A percentile compares a stretch with the other conserved stretches of the same genome.
These are phyloP conservation scores for Diddensiella transvaalensis DNA, from an alignment of 805 yeast species.

Conservation along the genomic window DNA sequence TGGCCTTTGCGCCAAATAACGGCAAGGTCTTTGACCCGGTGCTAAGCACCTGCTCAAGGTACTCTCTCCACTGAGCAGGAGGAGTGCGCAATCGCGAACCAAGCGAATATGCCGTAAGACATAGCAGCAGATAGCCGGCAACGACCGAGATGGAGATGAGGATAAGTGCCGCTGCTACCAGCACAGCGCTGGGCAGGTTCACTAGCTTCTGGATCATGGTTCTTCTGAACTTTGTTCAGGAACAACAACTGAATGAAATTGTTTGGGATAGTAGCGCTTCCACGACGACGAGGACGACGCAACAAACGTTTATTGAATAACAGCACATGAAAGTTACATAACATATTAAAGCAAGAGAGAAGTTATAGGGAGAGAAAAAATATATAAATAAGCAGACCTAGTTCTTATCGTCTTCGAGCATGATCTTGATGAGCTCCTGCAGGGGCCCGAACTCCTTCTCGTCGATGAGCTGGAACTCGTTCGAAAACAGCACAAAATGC, in stretches of 20 bases:
- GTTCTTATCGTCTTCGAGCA: constrained; percentile 44
- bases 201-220: neutral
- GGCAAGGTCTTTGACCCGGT: constrained; percentile 22
- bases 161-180: constrained; percentile 9
- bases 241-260: too few relatives aligned
- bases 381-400: neutral
- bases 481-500: constrained; percentile 84
- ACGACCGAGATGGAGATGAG: constrained; percentile 4
- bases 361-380: too few relatives aligned
- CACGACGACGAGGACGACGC: too few relatives aligned
- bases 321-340: too few relatives aligned
- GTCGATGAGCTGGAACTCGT: constrained; percentile 74
- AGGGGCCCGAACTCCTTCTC: constrained; percentile 89
- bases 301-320: too few relatives aligned
- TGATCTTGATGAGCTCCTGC: constrained; percentile 70
- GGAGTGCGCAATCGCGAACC: constrained; percentile 22
- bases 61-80: constrained; percentile 23
- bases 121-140: constrained; percentile 11
- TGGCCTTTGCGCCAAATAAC: constrained; percentile 24
- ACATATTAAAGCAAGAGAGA: too few relatives aligned
- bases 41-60: constrained; percentile 22
- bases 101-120: constrained; percentile 3
- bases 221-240: too few relatives aligned
- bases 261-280: too few relatives aligned
- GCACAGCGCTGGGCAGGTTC: constrained; percentile 5